These are phyloP conservation scores for Gastrolobium villosum DNA, from an alignment of 306 rosid genomes.

Conservation along the genomic window DNA sequence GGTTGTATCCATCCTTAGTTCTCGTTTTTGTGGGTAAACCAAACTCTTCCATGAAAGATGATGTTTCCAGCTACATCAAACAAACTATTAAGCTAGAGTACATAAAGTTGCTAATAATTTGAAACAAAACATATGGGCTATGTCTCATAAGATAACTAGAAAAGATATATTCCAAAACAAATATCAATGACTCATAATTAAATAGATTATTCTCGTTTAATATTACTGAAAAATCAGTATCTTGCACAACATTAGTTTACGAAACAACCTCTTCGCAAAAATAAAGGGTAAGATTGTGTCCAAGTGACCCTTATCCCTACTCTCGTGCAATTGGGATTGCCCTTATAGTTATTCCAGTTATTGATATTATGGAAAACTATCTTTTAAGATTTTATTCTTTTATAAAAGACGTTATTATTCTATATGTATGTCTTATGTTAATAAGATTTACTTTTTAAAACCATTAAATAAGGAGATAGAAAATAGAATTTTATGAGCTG, in stretches of 20 bases:
- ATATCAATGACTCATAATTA: not conserved
- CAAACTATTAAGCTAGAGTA: slow-evolving; percentile 32
- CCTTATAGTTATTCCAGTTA: not conserved
- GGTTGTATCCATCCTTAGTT: slow-evolving; percentile 94
- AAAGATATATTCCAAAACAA: slow-evolving; percentile 16
- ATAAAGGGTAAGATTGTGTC: too few relatives aligned
- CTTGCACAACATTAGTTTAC: not conserved
- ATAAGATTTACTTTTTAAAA: slow-evolving; percentile 6
- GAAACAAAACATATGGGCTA: slow-evolving; percentile 22
- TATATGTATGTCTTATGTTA: not conserved
- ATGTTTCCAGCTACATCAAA: slow-evolving; percentile 80
- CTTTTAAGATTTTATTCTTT: not conserved
- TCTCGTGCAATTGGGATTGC: too few relatives aligned
- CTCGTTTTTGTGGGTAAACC: slow-evolving; percentile 90
- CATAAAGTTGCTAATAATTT: not conserved
- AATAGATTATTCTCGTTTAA: not conserved
- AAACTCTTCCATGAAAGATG: slow-evolving; percentile 99
- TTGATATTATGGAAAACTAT: not conserved
- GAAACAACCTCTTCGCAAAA: too few relatives aligned
- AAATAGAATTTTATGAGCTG: not conserved
- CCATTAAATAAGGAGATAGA: not conserved
- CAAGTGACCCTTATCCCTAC: too few relatives aligned
- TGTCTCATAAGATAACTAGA: slow-evolving; percentile 28
- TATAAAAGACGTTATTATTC: slow-evolving; percentile 3
- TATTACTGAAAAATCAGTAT: not conserved